Conservation (phyloP, 495 filamentous ascomycete genomes). For the Choiromyces venosus region DNA sequence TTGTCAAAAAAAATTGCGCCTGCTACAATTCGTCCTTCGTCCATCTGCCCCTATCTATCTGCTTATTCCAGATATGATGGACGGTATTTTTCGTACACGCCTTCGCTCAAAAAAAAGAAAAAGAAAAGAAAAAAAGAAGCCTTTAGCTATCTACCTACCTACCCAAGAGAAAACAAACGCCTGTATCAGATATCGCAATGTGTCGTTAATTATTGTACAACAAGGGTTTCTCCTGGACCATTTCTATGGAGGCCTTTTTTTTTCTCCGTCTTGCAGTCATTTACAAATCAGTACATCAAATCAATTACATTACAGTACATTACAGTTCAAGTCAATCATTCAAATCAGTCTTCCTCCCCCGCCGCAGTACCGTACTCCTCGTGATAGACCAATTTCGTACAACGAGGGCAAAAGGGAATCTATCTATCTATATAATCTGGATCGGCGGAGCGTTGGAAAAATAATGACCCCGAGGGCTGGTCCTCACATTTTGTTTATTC, state of each 20-base stretch:
- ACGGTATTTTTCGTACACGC: background rate
- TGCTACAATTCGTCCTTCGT: background rate
- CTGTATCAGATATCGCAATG: slow-evolving; percentile 3
- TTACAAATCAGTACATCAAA: slow-evolving; percentile 4
- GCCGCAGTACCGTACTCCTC: too few relatives aligned
- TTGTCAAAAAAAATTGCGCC: background rate
- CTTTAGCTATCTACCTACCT: background rate
- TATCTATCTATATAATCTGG: background rate
- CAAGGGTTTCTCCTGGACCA: background rate
- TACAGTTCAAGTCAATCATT: too few relatives aligned
- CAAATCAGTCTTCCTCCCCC: too few relatives aligned
- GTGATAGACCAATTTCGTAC: too few relatives aligned
- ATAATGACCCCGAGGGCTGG: background rate
- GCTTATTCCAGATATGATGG: background rate
- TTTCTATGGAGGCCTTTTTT: background rate
- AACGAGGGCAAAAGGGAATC: too few relatives aligned
- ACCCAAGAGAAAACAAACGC: background rate
- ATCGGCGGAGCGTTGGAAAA: background rate
- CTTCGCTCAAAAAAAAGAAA: background rate
- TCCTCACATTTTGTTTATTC: background rate
- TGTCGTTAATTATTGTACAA: slow-evolving; percentile 5
- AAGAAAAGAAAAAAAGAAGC: background rate
- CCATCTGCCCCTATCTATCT: background rate
- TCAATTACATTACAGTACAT: background rate
- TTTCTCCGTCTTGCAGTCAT: background rate